Percentiles rank a stretch among this genome's conserved stretches.
These are phyloP conservation scores for Pyracantha coccinea DNA, from an alignment of 331 rosid species.

Conservation along the genomic window DNA sequence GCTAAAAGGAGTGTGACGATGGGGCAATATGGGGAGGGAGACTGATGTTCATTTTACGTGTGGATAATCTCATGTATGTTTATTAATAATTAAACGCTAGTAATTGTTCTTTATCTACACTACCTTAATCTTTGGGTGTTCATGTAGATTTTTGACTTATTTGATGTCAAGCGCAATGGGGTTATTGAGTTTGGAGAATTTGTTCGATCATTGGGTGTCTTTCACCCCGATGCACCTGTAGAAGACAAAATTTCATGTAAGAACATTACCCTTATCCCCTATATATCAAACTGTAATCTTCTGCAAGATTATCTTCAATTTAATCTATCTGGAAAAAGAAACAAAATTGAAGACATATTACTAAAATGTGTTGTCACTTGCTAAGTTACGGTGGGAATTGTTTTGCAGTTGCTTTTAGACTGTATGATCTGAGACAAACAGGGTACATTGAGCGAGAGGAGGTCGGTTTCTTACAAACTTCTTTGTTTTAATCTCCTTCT, in stretches of 20 bases:
- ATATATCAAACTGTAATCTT: not conserved
- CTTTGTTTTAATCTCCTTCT: no score
- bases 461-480: conserved; percentile 25
- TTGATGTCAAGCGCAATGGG: conserved; percentile 80
- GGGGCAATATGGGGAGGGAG: not conserved
- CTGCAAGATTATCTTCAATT: not conserved
- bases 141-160: conserved; percentile 71
- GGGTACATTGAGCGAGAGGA: conserved; percentile 85
- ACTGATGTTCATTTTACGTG: not conserved
- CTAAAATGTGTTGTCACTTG: conserved; percentile 1
- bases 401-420: conserved; percentile 78
- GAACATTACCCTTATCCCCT: conserved; percentile 10
- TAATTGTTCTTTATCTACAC: not conserved
- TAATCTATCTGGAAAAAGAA: not conserved
- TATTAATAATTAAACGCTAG: not conserved
- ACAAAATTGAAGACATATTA: not conserved
- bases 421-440: conserved; percentile 75
- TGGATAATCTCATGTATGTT: not conserved
- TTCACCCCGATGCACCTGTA: conserved; percentile 71
- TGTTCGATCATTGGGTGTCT: conserved; percentile 75
- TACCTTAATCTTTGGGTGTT: not conserved
- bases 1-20: not conserved
- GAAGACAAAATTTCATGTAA: conserved; percentile 73
- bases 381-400: conserved; percentile 14
- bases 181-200: conserved; percentile 92